Evolutionary conservation across 1,284 basidiomycete genomes (phyloP).

Genomic region (Porodaedalea pini): DNA sequence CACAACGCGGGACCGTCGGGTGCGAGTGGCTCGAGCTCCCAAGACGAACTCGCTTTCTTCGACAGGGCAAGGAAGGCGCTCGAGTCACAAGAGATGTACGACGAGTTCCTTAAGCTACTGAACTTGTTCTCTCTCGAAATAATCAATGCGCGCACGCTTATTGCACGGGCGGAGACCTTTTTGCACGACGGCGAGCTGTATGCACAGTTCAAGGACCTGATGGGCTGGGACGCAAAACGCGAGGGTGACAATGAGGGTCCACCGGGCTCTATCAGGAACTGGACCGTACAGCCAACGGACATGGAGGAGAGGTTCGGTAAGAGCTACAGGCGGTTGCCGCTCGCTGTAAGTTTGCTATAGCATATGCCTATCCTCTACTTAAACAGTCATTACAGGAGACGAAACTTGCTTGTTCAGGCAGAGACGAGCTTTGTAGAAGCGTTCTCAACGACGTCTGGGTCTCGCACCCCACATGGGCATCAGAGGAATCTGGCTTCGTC

Average conservation of each 20-base stretch:
- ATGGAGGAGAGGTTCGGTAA: conserved; percentile 75
- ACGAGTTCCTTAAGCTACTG: conserved; percentile 82
- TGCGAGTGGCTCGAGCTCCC: conserved; percentile 37
- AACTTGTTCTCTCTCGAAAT: conserved; percentile 85
- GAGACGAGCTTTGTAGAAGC: conserved; percentile 93
- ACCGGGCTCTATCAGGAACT: conserved; percentile 68
- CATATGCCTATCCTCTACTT: conserved; percentile 6
- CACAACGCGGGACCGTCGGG: conserved; percentile 28
- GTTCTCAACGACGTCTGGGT: conserved; percentile 97
- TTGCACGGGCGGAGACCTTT: conserved; percentile 79
- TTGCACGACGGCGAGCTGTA: conserved; percentile 81
- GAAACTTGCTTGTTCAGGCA: conserved; percentile 87
- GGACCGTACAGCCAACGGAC: conserved; percentile 57
- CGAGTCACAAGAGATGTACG: conserved; percentile 71
- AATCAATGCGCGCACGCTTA: conserved; percentile 80
- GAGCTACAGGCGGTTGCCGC: conserved; percentile 89
- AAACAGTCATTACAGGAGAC: conserved; percentile 61
- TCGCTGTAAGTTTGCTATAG: conserved; percentile 57
- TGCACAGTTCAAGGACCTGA: conserved; percentile 82
- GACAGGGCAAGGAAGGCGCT: conserved; percentile 82
- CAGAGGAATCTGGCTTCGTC: conserved; percentile 91
- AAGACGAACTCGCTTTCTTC: conserved; percentile 92
- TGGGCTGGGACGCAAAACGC: conserved; percentile 72
- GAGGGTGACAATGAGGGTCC: conserved; percentile 72
- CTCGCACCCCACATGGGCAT: conserved; percentile 96